Conservation (phyloP, 192 early-diverging fungal genomes). For the Cladochytrium replicatum region DNA sequence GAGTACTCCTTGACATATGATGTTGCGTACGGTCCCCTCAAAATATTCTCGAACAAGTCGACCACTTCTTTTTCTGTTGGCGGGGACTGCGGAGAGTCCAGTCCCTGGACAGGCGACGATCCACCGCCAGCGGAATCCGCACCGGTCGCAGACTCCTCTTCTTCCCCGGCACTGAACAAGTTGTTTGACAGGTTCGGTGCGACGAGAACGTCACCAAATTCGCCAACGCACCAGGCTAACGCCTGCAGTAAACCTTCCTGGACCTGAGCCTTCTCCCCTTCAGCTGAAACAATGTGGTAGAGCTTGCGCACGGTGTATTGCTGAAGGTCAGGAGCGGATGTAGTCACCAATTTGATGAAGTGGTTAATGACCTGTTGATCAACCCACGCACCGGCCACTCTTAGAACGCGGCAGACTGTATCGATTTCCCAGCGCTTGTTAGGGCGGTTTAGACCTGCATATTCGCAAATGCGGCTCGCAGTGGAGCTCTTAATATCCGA, state of each 20-base stretch:
- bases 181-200: conserved; percentile 1
- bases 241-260: conserved; percentile 86
- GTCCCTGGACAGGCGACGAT: not conserved
- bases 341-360: conserved; percentile 83
- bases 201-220: conserved; percentile 89
- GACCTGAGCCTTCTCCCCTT: conserved; percentile 53
- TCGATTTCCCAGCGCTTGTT: conserved; percentile 97
- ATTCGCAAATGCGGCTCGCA: conserved; percentile 81
- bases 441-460: conserved; percentile 87
- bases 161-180: not conserved
- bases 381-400: conserved; percentile 45
- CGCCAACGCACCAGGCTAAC: conserved; percentile 89
- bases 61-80: conserved; percentile 66
- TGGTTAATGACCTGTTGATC: conserved; percentile 46
- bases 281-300: conserved; percentile 65
- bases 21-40: conserved; percentile 73
- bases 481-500: conserved; percentile 82
- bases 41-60: conserved; percentile 60
- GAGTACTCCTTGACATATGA: conserved; percentile 69
- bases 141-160: conserved; percentile 3
- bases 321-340: conserved; percentile 63
- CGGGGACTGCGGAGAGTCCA: conserved; percentile 13
- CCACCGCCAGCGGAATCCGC: conserved; percentile 39
- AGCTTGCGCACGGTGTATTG: conserved; percentile 84
- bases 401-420: conserved; percentile 79